phyloP scores from a whole-genome alignment of 2,329 filamentous ascomycete species.

The Exophiala xenobiotica region DNA sequence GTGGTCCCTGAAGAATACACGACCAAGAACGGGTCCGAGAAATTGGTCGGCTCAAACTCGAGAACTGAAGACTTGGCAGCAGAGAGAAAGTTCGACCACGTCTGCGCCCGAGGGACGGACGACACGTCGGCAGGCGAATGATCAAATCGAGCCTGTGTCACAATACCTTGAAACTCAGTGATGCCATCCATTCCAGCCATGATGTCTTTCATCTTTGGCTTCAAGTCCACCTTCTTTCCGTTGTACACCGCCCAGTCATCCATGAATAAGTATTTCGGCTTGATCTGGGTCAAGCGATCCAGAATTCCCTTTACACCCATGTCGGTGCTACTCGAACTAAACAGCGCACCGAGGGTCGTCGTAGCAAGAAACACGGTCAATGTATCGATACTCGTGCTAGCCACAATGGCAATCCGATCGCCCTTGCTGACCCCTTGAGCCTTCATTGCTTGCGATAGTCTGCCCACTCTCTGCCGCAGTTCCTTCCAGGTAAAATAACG shows the following conservation, averaged over 20 bases:
- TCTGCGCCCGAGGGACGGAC: constrained; percentile 47
- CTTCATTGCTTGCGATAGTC: constrained; percentile 65
- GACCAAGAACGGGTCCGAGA: constrained; percentile 73
- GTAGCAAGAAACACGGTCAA: constrained; percentile 69
- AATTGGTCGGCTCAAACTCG: constrained; percentile 50
- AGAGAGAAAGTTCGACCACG: constrained; percentile 44
- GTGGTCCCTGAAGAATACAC: constrained; percentile 81
- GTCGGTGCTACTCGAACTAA: constrained; percentile 75
- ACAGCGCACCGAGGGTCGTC: constrained; percentile 69
- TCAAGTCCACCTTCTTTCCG: constrained; percentile 69
- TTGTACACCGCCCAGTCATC: constrained; percentile 81
- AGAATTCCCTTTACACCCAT: constrained; percentile 78
- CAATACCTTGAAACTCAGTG: constrained; percentile 60
- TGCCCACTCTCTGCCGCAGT: constrained; percentile 59
- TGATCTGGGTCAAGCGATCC: constrained; percentile 71
- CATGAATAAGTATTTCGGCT: constrained; percentile 77
- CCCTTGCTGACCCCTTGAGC: constrained; percentile 66
- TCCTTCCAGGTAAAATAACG: constrained; percentile 66
- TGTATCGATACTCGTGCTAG: constrained; percentile 72
- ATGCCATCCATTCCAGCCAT: constrained; percentile 62
- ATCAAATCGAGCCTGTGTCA: constrained; percentile 66
- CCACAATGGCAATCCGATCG: constrained; percentile 73
- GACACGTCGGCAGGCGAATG: constrained; percentile 58
- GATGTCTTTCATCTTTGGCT: constrained; percentile 68
- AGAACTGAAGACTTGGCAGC: constrained; percentile 32